Evolutionary conservation across 2,329 filamentous ascomycete species (phyloP).

Genomic region (Fusarium lateritium): DNA sequence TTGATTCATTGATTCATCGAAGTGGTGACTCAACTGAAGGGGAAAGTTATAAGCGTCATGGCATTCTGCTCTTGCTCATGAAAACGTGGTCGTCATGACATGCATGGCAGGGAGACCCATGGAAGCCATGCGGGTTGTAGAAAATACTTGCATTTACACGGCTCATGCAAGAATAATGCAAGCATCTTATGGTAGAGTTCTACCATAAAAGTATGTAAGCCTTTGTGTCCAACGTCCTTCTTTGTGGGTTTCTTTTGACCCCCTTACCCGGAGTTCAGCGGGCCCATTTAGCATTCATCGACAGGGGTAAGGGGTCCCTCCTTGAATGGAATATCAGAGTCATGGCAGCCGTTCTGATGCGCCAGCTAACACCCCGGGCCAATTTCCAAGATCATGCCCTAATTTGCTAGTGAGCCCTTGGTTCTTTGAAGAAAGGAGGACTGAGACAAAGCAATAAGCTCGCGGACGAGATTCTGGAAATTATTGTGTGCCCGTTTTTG

Average conservation of each 20-base stretch:
- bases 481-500: conserved; percentile 41
- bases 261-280: conserved; percentile 25
- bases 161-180: conserved; percentile 34
- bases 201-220: conserved; percentile 11
- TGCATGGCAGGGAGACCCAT: conserved; percentile 40
- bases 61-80: conserved; percentile 17
- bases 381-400: conserved; percentile 47
- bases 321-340: conserved; percentile 36
- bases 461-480: conserved; percentile 26
- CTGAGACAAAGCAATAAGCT: conserved; percentile 40
- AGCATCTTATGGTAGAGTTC: conserved; percentile 12
- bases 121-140: conserved; percentile 30
- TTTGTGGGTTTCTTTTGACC: conserved; percentile 28
- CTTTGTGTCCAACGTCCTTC: conserved; percentile 29
- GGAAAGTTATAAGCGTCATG: conserved; percentile 38
- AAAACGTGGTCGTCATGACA: conserved; percentile 47
- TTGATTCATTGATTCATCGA: conserved; percentile 19
- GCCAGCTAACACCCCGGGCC: conserved; percentile 28
- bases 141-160: conserved; percentile 22
- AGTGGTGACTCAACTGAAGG: conserved; percentile 31
- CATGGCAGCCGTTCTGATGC: conserved; percentile 22
- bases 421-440: conserved; percentile 36
- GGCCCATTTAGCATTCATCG: conserved; percentile 27
- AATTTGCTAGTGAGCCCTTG: conserved; percentile 36
- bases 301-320: conserved; percentile 36